Evolutionary conservation across 345 rosid genomes (phyloP), one percentile per base, ranked within the genome.

Genomic region (Hibiscus trionum): DNA sequence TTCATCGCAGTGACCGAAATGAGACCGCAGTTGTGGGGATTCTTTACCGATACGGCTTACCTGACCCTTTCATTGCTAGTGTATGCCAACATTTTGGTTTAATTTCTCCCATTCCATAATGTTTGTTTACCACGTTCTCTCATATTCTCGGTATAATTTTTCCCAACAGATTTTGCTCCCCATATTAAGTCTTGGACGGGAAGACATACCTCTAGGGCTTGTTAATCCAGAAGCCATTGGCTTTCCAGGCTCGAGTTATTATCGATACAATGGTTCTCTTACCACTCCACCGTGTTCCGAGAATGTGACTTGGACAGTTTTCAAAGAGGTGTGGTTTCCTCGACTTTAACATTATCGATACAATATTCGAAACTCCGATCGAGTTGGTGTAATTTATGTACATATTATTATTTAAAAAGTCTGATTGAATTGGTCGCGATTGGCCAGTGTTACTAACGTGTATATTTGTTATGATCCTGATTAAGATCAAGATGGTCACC

Each of bases 281-380:
- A 86, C 95, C 5, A 35, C 37, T 77, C 91, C 97, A 76, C 93
- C 93, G 0, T 89, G 97, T 80, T 85, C 88, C 0, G 91, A 91
- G 81, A 91, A 90, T 5, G 87, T 86, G 49, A 27, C 84, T 66
- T 91, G 97, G 97, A 91, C 89, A 3, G 55, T 89, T 15, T 68
- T 74, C 21, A 69, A 78, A 57, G 76, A 71, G 90, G 94, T 87
- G 7, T 31, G 33, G 7, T 15, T 16, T 17, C 1, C 29, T 15
- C 26, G 5, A 9, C 3, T 0, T 37, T 6, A 35, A 37, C 42
- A 0, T 5, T 37, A 37, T 37, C 33, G 33, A 31, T 31, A 31
- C 33, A 3, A 31, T 31, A 31, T 31, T 3, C 33, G 33, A 31
- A 31, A 31, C 0, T 31, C 33, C 33, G 33, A 31, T 31, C 33